Conservation (phyloP, 441 rosid species). For the Erodium moschatum region DNA sequence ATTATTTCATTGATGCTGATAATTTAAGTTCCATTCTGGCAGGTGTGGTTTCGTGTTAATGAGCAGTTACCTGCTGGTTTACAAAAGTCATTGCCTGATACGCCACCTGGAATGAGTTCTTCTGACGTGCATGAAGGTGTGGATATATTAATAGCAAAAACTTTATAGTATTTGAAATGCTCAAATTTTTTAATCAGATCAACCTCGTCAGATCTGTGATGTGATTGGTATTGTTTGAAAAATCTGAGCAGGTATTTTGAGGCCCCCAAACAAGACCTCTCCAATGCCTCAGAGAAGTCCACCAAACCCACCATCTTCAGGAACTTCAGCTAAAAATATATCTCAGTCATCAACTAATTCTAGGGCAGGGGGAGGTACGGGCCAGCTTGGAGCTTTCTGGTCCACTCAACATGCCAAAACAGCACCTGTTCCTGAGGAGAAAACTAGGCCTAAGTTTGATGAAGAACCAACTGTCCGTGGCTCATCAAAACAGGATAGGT, state of each 20-base stretch:
- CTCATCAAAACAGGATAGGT: constrained; percentile 34
- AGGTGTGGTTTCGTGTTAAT: constrained; percentile 95
- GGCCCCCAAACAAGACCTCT: constrained; percentile 44
- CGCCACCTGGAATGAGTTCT: constrained; percentile 57
- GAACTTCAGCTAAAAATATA: constrained; percentile 23
- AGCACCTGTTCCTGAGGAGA: constrained; percentile 35
- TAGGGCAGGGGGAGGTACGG: constrained; percentile 37
- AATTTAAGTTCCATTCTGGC: constrained; percentile 38
- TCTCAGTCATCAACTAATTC: constrained; percentile 24
- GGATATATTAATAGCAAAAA: constrained; percentile 1
- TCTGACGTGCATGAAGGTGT: constrained; percentile 43
- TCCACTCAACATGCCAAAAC: constrained; percentile 65
- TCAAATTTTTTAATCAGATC: not conserved
- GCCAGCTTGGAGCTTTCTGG: constrained; percentile 86
- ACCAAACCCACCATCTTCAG: constrained; percentile 53
- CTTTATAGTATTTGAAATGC: not conserved
- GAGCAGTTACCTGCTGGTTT: constrained; percentile 59
- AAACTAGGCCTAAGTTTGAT: constrained; percentile 46
- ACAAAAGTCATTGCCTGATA: constrained; percentile 82
- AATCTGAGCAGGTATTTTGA: constrained; percentile 39
- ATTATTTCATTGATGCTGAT: constrained; percentile 37
- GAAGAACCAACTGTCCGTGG: constrained; percentile 42
- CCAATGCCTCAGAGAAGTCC: constrained; percentile 70
- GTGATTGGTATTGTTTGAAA: constrained; percentile 2
- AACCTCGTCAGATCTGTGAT: constrained; percentile 1